These are phyloP conservation scores for Fusarium nygamai DNA, from an alignment of 2,329 filamentous ascomycete species.

Conservation along the genomic window DNA sequence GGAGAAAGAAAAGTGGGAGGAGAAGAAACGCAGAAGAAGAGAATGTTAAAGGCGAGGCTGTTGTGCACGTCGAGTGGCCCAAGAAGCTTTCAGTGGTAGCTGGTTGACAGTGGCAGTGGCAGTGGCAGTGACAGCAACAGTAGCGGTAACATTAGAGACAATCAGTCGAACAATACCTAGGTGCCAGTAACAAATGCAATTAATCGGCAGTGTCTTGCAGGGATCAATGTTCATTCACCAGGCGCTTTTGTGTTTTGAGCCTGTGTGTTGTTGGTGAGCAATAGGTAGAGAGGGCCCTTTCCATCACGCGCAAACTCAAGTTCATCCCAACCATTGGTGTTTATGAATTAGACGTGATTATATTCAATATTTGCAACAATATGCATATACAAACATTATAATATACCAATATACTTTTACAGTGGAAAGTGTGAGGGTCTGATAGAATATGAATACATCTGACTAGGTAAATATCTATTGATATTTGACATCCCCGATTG, in stretches of 20 bases:
- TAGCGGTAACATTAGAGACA: neutral
- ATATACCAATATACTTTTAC: neutral
- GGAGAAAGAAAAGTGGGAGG: neutral
- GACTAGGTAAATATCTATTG: neutral
- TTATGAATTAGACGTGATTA: neutral
- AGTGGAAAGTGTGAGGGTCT: neutral
- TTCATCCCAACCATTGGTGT: neutral
- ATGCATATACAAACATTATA: too few relatives aligned
- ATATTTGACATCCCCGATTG: neutral
- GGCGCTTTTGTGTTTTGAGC: neutral
- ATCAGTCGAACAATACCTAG: neutral
- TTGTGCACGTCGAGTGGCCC: neutral
- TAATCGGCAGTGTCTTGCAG: neutral
- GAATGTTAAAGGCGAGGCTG: neutral
- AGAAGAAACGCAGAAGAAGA: neutral
- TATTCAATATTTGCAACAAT: neutral
- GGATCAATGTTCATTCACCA: neutral
- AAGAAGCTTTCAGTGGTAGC: neutral
- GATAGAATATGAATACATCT: neutral
- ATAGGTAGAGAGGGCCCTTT: neutral
- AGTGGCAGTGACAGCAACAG: neutral
- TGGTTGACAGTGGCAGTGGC: neutral
- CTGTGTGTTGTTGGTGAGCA: neutral
- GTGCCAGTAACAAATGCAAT: neutral
- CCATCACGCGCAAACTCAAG: neutral